Percentiles rank a stretch among this genome's conserved stretches.
Evolutionary conservation across 768 basidiomycete species (phyloP).

Genomic region (Calocera viscosa): DNA sequence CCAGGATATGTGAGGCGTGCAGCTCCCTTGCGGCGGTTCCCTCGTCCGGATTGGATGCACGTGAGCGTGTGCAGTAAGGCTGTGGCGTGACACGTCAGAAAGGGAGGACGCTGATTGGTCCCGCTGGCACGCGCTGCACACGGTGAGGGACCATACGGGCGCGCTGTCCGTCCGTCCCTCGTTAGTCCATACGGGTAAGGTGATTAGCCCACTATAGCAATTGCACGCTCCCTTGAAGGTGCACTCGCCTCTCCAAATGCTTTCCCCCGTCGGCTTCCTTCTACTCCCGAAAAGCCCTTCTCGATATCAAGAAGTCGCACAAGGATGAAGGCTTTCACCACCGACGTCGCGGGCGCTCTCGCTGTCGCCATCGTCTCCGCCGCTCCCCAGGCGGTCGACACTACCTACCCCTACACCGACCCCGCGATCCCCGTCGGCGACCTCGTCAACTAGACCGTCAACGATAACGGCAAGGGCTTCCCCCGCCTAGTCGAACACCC

Average conservation of each 20-base stretch:
- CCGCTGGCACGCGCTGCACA: background rate
- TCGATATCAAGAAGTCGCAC: background rate
- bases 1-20: too few relatives aligned
- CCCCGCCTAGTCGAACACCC: constrained; percentile 14
- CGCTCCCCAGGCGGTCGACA: constrained; percentile 12
- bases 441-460: constrained; percentile 16
- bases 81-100: background rate
- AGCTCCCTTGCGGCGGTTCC: too few relatives aligned
- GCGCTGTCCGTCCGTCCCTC: too few relatives aligned
- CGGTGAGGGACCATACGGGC: background rate
- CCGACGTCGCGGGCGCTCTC: background rate
- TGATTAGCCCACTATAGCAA: background rate
- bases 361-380: constrained; percentile 8
- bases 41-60: too few relatives aligned
- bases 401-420: constrained; percentile 16
- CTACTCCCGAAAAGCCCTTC: background rate
- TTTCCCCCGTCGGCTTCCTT: background rate
- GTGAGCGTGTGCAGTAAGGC: too few relatives aligned
- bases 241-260: background rate
- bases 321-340: background rate
- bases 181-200: too few relatives aligned
- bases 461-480: constrained; percentile 16
- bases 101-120: background rate
- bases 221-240: background rate
- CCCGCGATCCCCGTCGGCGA: constrained; percentile 16